These are phyloP conservation scores for Cryptococcus depauperatus DNA, from an alignment of 1,284 basidiomycete species.

Conservation along the genomic window DNA sequence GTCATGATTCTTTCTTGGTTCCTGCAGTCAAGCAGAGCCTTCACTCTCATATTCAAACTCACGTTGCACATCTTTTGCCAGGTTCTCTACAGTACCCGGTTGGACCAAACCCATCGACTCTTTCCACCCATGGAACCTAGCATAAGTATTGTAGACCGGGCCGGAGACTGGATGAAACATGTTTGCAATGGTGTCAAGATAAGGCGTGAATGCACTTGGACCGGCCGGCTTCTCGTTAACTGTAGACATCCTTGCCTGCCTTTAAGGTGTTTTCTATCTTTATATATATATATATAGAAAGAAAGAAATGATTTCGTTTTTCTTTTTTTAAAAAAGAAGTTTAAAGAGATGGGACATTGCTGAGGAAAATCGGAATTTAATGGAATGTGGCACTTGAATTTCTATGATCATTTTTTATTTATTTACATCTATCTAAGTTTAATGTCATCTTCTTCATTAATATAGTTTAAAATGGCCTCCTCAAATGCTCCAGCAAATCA, in stretches of 20 bases:
- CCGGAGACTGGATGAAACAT: constrained; percentile 39
- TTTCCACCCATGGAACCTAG: constrained; percentile 70
- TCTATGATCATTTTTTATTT: not conserved
- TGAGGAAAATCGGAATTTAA: not conserved
- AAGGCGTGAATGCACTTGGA: constrained; percentile 27
- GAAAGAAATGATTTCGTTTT: too few species aligned
- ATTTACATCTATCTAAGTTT: too few species aligned
- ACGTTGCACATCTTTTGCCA: constrained; percentile 87
- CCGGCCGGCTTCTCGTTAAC: constrained; percentile 19
- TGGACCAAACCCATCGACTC: constrained; percentile 68
- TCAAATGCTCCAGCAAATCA: not conserved
- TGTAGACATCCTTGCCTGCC: constrained; percentile 6
- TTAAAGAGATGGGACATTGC: not conserved
- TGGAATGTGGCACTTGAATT: constrained; percentile 1
- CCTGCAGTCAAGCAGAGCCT: too few species aligned
- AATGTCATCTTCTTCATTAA: too few species aligned
- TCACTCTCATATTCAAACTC: too few species aligned
- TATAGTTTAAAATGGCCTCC: too few species aligned
- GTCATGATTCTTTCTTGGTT: not conserved
- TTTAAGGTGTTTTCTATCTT: not conserved
- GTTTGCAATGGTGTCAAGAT: constrained; percentile 35
- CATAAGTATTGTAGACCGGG: constrained; percentile 59
- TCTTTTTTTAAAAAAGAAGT: not conserved
- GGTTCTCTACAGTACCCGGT: constrained; percentile 81
- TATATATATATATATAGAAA: not conserved